Conservation (phyloP, 257 asterid species). For the Orobanche coerulescens region DNA sequence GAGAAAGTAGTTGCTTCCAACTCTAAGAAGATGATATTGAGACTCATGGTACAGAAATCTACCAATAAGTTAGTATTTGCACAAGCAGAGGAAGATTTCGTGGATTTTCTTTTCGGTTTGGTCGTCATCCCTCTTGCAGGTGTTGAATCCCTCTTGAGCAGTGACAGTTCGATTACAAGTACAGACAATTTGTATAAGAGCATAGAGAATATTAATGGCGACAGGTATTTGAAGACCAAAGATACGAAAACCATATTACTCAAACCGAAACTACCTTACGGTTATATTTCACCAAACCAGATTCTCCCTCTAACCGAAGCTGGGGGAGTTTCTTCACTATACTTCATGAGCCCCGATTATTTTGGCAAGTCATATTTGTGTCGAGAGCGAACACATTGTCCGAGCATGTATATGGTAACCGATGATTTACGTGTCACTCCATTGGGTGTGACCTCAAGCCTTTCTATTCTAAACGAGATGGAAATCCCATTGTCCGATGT, state of each 20-base stretch:
- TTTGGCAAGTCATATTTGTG: neutral
- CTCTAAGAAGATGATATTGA: slow-evolving; percentile 2
- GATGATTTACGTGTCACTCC: slow-evolving; percentile 18
- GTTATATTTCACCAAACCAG: neutral
- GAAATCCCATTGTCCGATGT: slow-evolving; percentile 10
- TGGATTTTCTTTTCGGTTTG: slow-evolving; percentile 18
- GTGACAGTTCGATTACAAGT: neutral
- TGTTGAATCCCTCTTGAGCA: slow-evolving; percentile 2
- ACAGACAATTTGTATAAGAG: slow-evolving; percentile 20
- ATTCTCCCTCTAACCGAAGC: neutral
- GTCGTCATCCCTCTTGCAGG: slow-evolving; percentile 18
- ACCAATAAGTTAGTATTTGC: slow-evolving; percentile 17
- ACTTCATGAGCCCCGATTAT: no score
- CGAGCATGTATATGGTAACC: slow-evolving; percentile 8
- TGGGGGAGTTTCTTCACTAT: neutral
- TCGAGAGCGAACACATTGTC: no score
- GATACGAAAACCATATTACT: neutral
- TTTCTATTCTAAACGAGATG: neutral
- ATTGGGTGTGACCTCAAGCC: neutral
- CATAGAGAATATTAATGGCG: neutral
- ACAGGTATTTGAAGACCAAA: neutral
- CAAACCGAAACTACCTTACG: slow-evolving; percentile 7
- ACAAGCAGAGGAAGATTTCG: slow-evolving; percentile 19
- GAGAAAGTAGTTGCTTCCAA: neutral
- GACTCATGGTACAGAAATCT: slow-evolving; percentile 16